These are phyloP conservation scores for Monosporascus ibericus DNA, from an alignment of 2,329 filamentous ascomycete species.

Conservation along the genomic window DNA sequence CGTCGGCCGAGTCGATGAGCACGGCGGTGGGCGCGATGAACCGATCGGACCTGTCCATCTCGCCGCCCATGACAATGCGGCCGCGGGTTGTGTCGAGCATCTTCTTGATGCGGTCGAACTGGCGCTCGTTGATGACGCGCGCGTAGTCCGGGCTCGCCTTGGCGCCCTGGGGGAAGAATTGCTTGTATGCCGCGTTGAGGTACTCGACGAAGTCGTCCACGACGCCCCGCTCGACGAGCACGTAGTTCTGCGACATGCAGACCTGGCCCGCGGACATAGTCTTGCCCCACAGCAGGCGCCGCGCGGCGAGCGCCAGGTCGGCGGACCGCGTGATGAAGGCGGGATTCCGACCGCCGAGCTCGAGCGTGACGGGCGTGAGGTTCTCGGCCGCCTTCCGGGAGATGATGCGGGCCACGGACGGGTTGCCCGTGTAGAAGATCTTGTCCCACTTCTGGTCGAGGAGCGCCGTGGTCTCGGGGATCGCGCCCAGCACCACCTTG, in stretches of 20 bases:
- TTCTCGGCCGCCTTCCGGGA: slow-evolving; percentile 84
- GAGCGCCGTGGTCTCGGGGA: slow-evolving; percentile 74
- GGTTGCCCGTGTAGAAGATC: slow-evolving; percentile 91
- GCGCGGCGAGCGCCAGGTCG: slow-evolving; percentile 72
- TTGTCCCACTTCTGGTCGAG: slow-evolving; percentile 93
- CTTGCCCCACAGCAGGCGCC: slow-evolving; percentile 86
- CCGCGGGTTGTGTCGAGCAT: slow-evolving; percentile 84
- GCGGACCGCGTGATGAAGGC: slow-evolving; percentile 84
- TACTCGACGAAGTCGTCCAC: slow-evolving; percentile 66
- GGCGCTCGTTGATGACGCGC: slow-evolving; percentile 72
- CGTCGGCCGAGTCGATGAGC: slow-evolving; percentile 67
- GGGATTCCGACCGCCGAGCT: slow-evolving; percentile 88
- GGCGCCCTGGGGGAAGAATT: slow-evolving; percentile 80
- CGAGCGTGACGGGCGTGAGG: slow-evolving; percentile 80
- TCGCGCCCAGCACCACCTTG: slow-evolving; percentile 69
- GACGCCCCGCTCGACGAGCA: slow-evolving; percentile 71
- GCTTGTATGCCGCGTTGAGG: slow-evolving; percentile 62
- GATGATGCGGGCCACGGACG: slow-evolving; percentile 76
- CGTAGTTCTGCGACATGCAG: slow-evolving; percentile 90
- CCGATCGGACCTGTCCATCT: slow-evolving; percentile 69
- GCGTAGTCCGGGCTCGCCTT: slow-evolving; percentile 72
- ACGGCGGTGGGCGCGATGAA: slow-evolving; percentile 94
- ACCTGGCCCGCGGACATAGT: slow-evolving; percentile 81
- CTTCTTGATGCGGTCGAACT: slow-evolving; percentile 78
- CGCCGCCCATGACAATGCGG: slow-evolving; percentile 81